Evolutionary conservation across 495 filamentous ascomycete genomes (phyloP).

Genomic region (Geoglossum glabrum): DNA sequence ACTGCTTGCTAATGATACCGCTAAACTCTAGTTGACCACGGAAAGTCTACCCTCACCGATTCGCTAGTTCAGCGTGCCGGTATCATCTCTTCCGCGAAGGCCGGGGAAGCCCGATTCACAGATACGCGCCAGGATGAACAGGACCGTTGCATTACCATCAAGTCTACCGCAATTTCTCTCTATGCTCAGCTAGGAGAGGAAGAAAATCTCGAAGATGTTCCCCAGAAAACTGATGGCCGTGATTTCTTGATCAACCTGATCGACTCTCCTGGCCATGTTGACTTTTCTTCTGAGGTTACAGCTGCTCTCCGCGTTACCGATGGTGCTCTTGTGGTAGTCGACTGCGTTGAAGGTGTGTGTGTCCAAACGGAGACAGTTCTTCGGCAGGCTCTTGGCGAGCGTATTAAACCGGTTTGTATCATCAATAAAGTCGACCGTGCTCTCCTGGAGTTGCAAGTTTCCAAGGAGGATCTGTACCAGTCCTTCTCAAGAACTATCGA

Average conservation of each 20-base stretch:
- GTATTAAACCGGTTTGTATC: conserved; percentile 97
- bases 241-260: conserved; percentile 99
- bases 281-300: conserved; percentile 99
- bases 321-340: conserved; percentile 97
- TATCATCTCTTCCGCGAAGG: conserved; percentile 98
- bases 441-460: conserved; percentile 91
- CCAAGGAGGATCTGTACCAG: conserved; percentile 98
- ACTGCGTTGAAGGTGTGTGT: conserved; percentile 98
- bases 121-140: conserved; percentile 96
- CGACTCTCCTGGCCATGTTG: conserved; percentile 98
- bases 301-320: conserved; percentile 99
- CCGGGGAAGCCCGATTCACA: conserved; percentile 85
- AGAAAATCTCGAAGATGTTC: conserved; percentile 90
- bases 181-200: conserved; percentile 65
- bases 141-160: conserved; percentile 99
- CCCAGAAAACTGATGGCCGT: conserved; percentile 66
- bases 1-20: not conserved
- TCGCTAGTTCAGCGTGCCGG: conserved; percentile 96
- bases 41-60: conserved; percentile 98
- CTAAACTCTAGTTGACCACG: conserved; percentile 70
- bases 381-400: conserved; percentile 96
- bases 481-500: conserved; percentile 98
- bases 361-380: conserved; percentile 99
- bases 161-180: conserved; percentile 98
- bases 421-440: conserved; percentile 99